Base-by-base conservation (phyloP, 1,139 yeast genomes). In the Zhuliangozyma blackwelliae region DNA sequence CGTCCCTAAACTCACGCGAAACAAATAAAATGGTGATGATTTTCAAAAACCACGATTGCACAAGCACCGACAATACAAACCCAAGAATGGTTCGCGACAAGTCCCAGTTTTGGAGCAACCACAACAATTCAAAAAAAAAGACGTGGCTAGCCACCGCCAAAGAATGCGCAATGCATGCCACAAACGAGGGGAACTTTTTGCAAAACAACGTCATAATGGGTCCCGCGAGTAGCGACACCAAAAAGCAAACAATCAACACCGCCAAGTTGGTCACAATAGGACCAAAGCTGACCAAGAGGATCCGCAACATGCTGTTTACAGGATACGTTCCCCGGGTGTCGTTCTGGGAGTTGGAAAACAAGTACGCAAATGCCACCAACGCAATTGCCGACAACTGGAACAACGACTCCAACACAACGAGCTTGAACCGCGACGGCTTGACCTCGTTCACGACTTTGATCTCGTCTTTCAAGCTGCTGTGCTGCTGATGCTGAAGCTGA, bases 101-200 rank as follows among this genome's bases (percentile, higher is more conserved):
- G 41, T 72, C 64, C 77, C 80, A 77, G 38, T 69, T 69, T 43
- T 80, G 82, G 11, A 69, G 55, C 30, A 68, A 57, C 71, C 80
- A 72, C 28, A 79, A 55, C 9, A 76, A 40, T 40, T 75, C 77
- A 52, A 77, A 76, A 32, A 67, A 65, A 1, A 65, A 10, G 1
- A 75, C 42, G 48, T 78, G 72, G 32, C 61, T 66, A 5, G 71
- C 10, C 1, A 75, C 48, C 0, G 75, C 69, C 7, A 72, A 43
- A 1, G 60, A 36, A 47, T 75, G 83, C 0, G 67, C 77, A 2
- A 61, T 32, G 2, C 59, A 54, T 1, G 82, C 75, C 13, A 77
- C 47, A 4, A 67, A 33, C 0, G 75, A 60, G 0, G 82, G 75
- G 40, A 68, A 71, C 5, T 51, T 49, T 3, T 59, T 54, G 39